Evolutionary conservation across 1,139 yeast species (phyloP), one percentile per base, ranked within the genome.

Genomic region (Arxiozyma slooffiae): DNA sequence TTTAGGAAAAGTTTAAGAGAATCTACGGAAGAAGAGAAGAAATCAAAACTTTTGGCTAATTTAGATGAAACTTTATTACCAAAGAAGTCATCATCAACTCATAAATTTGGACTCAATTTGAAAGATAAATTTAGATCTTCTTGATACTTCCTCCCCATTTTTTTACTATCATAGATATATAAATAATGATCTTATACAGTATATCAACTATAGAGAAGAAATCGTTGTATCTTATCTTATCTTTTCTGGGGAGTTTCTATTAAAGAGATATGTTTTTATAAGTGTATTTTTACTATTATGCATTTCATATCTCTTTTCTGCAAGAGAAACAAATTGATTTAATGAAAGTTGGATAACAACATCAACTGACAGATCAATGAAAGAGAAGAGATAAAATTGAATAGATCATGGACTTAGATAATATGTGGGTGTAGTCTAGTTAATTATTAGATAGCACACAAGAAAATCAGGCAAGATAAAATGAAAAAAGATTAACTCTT

Each of bases 1-100:
- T 66, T 66, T 48, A 57, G 64, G 30, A 61, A 62, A 23, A 62
- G 64, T 42, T 49, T 64, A 20, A 52, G 67, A 44, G 63, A 62
- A 22, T 30, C 39, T 7, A 17, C 37, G 14, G 48, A 39, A 26
- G 44, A 48, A 16, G 48, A 44, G 24, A 47, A 24, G 42, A 50
- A 47, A 41, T 30, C 47, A n/a, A 40, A 55, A 1, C 48, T 53
- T 48, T 44, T 56, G 43, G 42, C 52, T 21, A 53, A 50, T 26
- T 44, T 55, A n/a, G 60, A 55, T 23, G 48, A 51, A 17, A 53
- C 54, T 22, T 46, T 49, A 21, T 41, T 50, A 17, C 51, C 52
- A 22, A 50, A 46, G 42, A 57, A 51, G 44, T 59, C 55, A 40
- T 53, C 58, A 5, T 43, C 56, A 0, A 50, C 59, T 20, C 56